Evolutionary conservation across 768 basidiomycete genomes (phyloP).

Genomic region (Cystoderma amianthinum): DNA sequence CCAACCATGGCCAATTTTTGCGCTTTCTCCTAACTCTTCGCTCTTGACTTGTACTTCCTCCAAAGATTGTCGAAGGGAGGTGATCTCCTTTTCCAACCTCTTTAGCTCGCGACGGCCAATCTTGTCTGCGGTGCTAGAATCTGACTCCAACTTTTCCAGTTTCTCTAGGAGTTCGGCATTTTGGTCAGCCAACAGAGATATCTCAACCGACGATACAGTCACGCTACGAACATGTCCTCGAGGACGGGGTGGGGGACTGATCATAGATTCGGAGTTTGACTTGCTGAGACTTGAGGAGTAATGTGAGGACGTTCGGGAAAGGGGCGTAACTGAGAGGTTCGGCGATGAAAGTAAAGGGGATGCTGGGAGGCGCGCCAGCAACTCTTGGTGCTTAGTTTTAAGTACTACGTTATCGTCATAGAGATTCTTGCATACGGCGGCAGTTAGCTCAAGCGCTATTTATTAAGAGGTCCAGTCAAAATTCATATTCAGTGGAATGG

Average conservation of each 20-base stretch:
- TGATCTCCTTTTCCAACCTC: constrained; percentile 77
- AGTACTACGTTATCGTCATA: constrained; percentile 64
- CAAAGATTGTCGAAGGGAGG: constrained; percentile 62
- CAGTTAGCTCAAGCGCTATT: constrained; percentile 68
- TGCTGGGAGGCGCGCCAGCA: constrained; percentile 56
- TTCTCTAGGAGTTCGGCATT: constrained; percentile 76
- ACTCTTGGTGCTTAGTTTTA: constrained; percentile 64
- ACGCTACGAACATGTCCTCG: constrained; percentile 31
- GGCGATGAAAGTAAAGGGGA: constrained; percentile 27
- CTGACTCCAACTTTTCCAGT: constrained; percentile 68
- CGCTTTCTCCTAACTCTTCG: constrained; percentile 65
- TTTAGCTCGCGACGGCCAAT: constrained; percentile 64
- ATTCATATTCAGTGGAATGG: constrained; percentile 1
- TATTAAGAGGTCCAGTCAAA: constrained; percentile 5
- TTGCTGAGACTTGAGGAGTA: constrained; percentile 20
- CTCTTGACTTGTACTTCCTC: constrained; percentile 69
- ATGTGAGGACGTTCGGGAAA: constrained; percentile 16
- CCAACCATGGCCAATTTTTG: constrained; percentile 34
- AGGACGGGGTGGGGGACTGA: constrained; percentile 14
- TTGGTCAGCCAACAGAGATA: constrained; percentile 71
- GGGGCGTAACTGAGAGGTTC: constrained; percentile 27
- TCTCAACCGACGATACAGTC: constrained; percentile 61
- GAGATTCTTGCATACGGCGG: constrained; percentile 61
- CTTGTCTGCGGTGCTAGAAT: constrained; percentile 59
- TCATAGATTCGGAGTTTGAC: constrained; percentile 23